Conservation (phyloP, 2,329 filamentous ascomycete genomes). For the Fusarium hostae region DNA sequence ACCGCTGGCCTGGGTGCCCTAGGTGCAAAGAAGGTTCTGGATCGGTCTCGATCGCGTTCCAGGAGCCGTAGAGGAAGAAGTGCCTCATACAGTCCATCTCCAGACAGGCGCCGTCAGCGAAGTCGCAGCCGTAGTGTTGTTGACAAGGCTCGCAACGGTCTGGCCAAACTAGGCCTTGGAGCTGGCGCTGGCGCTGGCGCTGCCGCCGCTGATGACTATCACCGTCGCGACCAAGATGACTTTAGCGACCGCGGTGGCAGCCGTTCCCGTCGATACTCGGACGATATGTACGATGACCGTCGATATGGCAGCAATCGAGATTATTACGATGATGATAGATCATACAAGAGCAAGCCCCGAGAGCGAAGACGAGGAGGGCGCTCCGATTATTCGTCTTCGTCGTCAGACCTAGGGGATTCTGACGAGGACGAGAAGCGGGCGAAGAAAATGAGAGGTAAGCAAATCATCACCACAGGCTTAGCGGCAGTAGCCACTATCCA, state of each 20-base stretch:
- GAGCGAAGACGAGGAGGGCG: slow-evolving; percentile 54
- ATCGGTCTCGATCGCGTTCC: slow-evolving; percentile 67
- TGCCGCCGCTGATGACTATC: slow-evolving; percentile 51
- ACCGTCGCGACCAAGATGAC: slow-evolving; percentile 57
- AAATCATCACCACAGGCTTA: slow-evolving; percentile 66
- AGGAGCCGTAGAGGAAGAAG: slow-evolving; percentile 64
- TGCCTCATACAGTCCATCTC: slow-evolving; percentile 57
- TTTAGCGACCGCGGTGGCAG: slow-evolving; percentile 56
- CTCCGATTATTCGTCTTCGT: slow-evolving; percentile 61
- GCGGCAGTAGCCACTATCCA: slow-evolving; percentile 70
- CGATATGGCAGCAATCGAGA: slow-evolving; percentile 54
- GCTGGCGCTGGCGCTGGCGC: slow-evolving; percentile 54
- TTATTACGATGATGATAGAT: slow-evolving; percentile 61
- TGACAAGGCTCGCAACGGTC: slow-evolving; percentile 68
- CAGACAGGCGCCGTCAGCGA: slow-evolving; percentile 57
- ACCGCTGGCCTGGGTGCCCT: slow-evolving; percentile 71
- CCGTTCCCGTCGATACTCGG: slow-evolving; percentile 54
- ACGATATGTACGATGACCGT: slow-evolving; percentile 59
- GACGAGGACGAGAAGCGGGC: slow-evolving; percentile 65
- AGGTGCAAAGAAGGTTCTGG: slow-evolving; percentile 69
- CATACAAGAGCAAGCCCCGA: slow-evolving; percentile 54
- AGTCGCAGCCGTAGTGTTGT: slow-evolving; percentile 74
- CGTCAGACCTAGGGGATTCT: slow-evolving; percentile 67
- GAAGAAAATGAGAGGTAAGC: slow-evolving; percentile 71
- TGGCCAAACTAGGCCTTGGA: slow-evolving; percentile 71